These are phyloP conservation scores for Quaeritorhiza haematococci DNA, from an alignment of 371 early-diverging fungal species.

Conservation along the genomic window DNA sequence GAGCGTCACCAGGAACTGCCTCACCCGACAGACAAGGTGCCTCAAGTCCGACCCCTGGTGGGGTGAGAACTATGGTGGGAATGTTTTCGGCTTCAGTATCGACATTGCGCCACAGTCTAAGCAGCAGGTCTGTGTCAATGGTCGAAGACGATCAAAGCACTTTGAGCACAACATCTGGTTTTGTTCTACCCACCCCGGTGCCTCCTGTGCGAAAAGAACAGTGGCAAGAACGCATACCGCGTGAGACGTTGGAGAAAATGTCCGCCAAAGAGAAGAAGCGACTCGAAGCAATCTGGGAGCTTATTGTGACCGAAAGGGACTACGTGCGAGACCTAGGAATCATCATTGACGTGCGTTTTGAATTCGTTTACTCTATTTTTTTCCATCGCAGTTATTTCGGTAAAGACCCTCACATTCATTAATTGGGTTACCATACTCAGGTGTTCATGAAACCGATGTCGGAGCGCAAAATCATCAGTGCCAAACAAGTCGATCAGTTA, in stretches of 20 bases:
- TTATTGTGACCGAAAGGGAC: constrained; percentile 44
- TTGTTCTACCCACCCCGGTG: too few species aligned
- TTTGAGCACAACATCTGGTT: too few species aligned
- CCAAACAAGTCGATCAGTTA: constrained; percentile 29
- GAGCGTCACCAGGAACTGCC: too few species aligned
- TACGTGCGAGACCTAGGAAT: constrained; percentile 48
- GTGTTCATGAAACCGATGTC: constrained; percentile 42
- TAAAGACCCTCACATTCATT: neutral
- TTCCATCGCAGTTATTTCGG: neutral
- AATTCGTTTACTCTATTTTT: too few species aligned
- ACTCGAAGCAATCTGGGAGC: constrained; percentile 39
- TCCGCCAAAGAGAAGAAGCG: constrained; percentile 28
- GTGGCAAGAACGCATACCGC: constrained; percentile 29
- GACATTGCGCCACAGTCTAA: too few species aligned
- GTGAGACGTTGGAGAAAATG: constrained; percentile 19
- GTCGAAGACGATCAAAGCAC: too few species aligned
- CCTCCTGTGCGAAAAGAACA: neutral
- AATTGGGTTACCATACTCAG: neutral
- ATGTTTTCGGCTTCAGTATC: too few species aligned
- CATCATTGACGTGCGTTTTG: constrained; percentile 49
- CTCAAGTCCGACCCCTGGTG: too few species aligned
- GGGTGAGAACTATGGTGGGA: too few species aligned
- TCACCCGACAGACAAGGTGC: too few species aligned
- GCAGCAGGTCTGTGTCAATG: too few species aligned
- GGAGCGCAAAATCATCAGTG: constrained; percentile 20